A percentile compares a stretch with the other conserved stretches of the same genome.
These are phyloP conservation scores for Coleophoma eucalyptorum DNA, from an alignment of 2,329 filamentous ascomycete genomes.

Conservation along the genomic window DNA sequence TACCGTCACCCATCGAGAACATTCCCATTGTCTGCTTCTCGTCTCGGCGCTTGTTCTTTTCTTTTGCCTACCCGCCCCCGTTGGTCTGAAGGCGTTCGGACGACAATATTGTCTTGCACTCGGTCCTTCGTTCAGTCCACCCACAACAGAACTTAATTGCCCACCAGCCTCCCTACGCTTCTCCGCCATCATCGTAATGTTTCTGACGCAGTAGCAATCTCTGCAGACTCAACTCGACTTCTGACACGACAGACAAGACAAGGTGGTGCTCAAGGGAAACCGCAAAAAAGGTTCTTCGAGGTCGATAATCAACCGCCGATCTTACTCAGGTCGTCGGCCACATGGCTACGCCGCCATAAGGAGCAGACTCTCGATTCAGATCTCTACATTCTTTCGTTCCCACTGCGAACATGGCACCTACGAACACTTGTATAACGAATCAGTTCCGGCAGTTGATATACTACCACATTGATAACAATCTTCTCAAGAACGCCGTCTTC, in stretches of 20 bases:
- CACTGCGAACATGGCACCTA: constrained; percentile 21
- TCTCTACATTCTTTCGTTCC: constrained; percentile 8
- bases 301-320: constrained; percentile 1
- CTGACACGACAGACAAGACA: not conserved
- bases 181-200: not conserved
- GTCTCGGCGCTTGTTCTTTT: constrained; percentile 3
- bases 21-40: not conserved
- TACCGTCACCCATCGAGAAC: not conserved
- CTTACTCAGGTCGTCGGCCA: constrained; percentile 10
- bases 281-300: not conserved
- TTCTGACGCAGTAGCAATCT: not conserved
- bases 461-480: constrained; percentile 83
- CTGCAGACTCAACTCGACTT: not conserved
- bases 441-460: constrained; percentile 55
- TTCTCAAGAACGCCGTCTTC: constrained; percentile 87
- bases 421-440: constrained; percentile 21
- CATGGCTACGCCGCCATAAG: constrained; percentile 25
- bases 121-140: not conserved
- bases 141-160: not conserved
- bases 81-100: not conserved
- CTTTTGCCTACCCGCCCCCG: not conserved
- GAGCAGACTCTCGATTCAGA: constrained; percentile 8
- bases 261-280: not conserved
- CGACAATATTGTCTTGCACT: not conserved
- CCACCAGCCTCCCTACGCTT: not conserved